These are phyloP conservation scores for Alternaria alternata DNA, from an alignment of 2,329 filamentous ascomycete genomes.

Conservation along the genomic window DNA sequence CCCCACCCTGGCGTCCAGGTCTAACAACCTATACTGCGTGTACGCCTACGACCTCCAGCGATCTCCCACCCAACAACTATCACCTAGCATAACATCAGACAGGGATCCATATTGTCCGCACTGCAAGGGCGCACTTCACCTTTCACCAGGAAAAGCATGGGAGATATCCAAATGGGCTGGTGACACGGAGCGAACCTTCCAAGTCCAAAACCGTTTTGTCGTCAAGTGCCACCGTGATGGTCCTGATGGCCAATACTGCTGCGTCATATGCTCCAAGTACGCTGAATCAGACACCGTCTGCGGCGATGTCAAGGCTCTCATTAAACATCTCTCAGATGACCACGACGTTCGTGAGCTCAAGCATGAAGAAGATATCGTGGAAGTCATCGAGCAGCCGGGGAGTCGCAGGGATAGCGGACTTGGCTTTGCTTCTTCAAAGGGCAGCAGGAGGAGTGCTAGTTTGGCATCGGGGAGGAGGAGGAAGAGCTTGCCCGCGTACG, in stretches of 20 bases:
- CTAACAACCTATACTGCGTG: slow-evolving; percentile 38
- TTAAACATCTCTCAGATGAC: slow-evolving; percentile 47
- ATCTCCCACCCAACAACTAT: slow-evolving; percentile 37
- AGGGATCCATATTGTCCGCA: slow-evolving; percentile 42
- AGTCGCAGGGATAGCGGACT: slow-evolving; percentile 39
- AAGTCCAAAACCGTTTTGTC: slow-evolving; percentile 47
- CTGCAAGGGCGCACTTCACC: slow-evolving; percentile 39
- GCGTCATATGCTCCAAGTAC: slow-evolving; percentile 43
- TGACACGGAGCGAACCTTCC: slow-evolving; percentile 44
- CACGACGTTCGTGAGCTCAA: slow-evolving; percentile 42
- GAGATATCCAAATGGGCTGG: slow-evolving; percentile 44
- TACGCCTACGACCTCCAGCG: slow-evolving; percentile 46
- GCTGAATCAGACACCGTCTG: slow-evolving; percentile 42
- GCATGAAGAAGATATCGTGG: slow-evolving; percentile 42
- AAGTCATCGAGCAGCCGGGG: slow-evolving; percentile 36
- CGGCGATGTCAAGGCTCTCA: slow-evolving; percentile 48
- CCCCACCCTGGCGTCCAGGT: slow-evolving; percentile 22
- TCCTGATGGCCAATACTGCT: slow-evolving; percentile 45
- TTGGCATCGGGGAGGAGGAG: slow-evolving; percentile 26
- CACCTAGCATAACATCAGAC: slow-evolving; percentile 34
- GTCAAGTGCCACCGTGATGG: slow-evolving; percentile 47
- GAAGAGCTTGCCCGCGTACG: slow-evolving; percentile 25
- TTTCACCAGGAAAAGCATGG: slow-evolving; percentile 48
- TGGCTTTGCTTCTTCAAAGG: slow-evolving; percentile 23
- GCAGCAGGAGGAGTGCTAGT: slow-evolving; percentile 40